Evolutionary conservation across 768 basidiomycete species (phyloP).

Genomic region (Rhodosporidiobolus odoratus): DNA sequence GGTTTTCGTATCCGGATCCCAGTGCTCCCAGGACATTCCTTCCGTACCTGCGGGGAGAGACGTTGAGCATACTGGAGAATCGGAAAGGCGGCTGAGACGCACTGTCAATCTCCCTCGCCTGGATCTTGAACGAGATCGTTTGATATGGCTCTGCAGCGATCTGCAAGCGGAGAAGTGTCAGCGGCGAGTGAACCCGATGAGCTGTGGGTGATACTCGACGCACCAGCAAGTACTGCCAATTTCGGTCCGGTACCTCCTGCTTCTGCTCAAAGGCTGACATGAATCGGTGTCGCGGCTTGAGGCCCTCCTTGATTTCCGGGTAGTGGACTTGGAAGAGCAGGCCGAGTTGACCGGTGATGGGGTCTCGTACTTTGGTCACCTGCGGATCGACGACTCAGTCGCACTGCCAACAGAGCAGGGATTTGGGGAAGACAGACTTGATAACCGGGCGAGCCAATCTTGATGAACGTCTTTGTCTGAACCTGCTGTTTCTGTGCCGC

Average conservation of each 20-base stretch:
- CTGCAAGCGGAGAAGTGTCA: conserved; percentile 49
- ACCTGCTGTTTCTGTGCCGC: conserved; percentile 51
- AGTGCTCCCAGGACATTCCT: conserved; percentile 72
- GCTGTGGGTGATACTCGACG: conserved; percentile 48
- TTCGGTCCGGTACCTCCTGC: conserved; percentile 86
- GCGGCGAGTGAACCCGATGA: neutral
- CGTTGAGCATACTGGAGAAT: too few species aligned
- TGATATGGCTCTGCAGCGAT: conserved; percentile 99
- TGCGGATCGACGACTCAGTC: conserved; percentile 46
- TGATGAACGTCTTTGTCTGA: conserved; percentile 89
- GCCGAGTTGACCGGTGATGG: conserved; percentile 73
- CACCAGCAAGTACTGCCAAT: conserved; percentile 95
- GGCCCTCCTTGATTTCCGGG: conserved; percentile 78
- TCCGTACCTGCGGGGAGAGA: conserved; percentile 21
- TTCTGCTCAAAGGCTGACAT: conserved; percentile 99
- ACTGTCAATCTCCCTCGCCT: conserved; percentile 76
- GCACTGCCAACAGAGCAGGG: neutral
- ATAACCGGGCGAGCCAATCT: conserved; percentile 93
- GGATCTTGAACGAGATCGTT: conserved; percentile 98
- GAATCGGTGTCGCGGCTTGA: conserved; percentile 78
- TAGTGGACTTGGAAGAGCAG: conserved; percentile 92
- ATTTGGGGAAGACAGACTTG: conserved; percentile 38
- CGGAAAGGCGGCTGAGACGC: conserved; percentile 48
- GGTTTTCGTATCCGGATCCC: conserved; percentile 99
- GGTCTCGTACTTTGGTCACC: conserved; percentile 93